Conservation (phyloP, 179 eudicot species). For the Drosera spatulata region DNA sequence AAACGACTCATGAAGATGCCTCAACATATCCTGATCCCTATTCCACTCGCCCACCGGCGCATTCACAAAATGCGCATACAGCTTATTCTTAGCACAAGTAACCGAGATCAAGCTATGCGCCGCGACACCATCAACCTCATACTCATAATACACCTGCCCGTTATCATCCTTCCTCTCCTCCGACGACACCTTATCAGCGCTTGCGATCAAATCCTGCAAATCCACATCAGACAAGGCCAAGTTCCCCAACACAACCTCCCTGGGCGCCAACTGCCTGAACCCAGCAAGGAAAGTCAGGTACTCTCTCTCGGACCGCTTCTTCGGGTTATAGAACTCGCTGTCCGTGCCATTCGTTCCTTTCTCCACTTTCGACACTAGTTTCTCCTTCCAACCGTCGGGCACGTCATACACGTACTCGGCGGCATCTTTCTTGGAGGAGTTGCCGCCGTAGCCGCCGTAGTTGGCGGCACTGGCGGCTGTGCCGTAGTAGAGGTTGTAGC, state of each 20-base stretch:
- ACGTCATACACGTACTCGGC: constrained; percentile 88
- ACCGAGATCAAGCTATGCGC: constrained; percentile 74
- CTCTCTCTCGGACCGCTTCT: constrained; percentile 65
- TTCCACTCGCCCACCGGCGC: constrained; percentile 79
- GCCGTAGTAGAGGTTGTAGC: constrained; percentile 58
- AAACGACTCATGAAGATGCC: constrained; percentile 72
- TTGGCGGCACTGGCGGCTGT: constrained; percentile 92
- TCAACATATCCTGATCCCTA: constrained; percentile 55
- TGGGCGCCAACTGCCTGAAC: constrained; percentile 54
- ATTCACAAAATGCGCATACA: constrained; percentile 84
- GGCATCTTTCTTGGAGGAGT: constrained; percentile 64
- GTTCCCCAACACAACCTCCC: constrained; percentile 53
- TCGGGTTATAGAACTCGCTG: constrained; percentile 82
- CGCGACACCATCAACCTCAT: constrained; percentile 53
- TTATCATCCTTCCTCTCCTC: constrained; percentile 59
- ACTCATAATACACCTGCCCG: constrained; percentile 74
- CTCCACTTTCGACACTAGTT: constrained; percentile 65
- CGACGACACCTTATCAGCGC: constrained; percentile 47
- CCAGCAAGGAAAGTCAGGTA: constrained; percentile 64
- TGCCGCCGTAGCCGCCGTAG: constrained; percentile 93
- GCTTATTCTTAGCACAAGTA: constrained; percentile 74
- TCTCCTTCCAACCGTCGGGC: constrained; percentile 86
- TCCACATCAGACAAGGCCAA: constrained; percentile 74
- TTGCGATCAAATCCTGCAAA: constrained; percentile 54
- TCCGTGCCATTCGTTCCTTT: constrained; percentile 93